Base-by-base conservation (phyloP, 768 basidiomycete species). In the Suillus placidus region DNA sequence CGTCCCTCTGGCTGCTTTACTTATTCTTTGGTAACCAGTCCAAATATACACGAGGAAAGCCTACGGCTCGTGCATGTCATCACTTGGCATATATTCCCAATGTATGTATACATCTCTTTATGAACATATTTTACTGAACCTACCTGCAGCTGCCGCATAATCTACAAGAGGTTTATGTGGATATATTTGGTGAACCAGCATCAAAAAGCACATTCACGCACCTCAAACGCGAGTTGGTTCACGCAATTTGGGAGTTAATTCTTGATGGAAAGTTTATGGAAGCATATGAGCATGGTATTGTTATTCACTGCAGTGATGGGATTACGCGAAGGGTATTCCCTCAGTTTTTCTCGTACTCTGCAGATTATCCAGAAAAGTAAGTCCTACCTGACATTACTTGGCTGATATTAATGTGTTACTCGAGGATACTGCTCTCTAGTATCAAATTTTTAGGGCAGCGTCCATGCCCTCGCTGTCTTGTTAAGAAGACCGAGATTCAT, bases 321-420 rank as follows among this genome's bases (percentile, higher is more conserved):
- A 60, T 72, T 35, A 40, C 12, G 16, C 58, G 68, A 23, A 62
- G 66, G 10, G 40, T 73, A 37, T 73, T 66, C 49, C 72, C 70
- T n/a, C 57, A 64, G n/a, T 66, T 72, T 34, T 73, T 73, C 35
- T 68, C 68, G 2, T 74, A 73, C 37, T 67, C 70, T 3, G 73
- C 68, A 14, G 73, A 73, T 64, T 74, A 73, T 61, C 73, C 71
- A 0, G 73, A 74, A 57, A 64, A 64, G 63, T 64, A n/a, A 43
- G 52, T 49, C 34, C 13, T n/a, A 30, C 32, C 62, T 61, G 35
- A 49, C 64, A 40, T 20, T 30, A 20, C 20, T 38, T 13, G 23
- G 9, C 26, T 63, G n/a, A 56, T 10, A 52, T 67, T 61, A 23
- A 58, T 55, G 16, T 16, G 7, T 56, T 63, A 30, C 30, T 55